A percentile compares a stretch with the other conserved stretches of the same genome.
Evolutionary conservation across 768 basidiomycete species (phyloP).

Genomic region (Russula virescens): DNA sequence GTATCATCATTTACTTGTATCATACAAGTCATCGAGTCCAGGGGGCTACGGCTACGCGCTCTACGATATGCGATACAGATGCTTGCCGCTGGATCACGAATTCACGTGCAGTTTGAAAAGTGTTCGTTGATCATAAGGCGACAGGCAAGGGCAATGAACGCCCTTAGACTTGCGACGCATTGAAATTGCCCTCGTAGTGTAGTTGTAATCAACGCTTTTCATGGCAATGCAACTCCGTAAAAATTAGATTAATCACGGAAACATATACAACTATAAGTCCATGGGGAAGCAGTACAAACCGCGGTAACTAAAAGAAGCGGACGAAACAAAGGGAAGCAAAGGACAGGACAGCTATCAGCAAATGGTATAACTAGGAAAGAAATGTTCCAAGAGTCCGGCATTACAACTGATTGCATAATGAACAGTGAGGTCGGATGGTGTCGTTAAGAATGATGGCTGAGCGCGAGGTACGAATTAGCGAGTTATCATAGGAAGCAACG

Average conservation of each 20-base stretch:
- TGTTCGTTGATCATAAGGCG: too few species aligned
- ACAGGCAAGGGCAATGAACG: too few species aligned
- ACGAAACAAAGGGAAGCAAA: neutral
- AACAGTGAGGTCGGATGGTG: slow-evolving; percentile 54
- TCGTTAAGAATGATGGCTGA: slow-evolving; percentile 59
- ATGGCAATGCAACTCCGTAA: slow-evolving; percentile 8
- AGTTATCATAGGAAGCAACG: neutral
- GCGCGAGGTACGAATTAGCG: slow-evolving; percentile 12
- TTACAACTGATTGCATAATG: slow-evolving; percentile 63
- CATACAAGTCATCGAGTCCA: too few species aligned
- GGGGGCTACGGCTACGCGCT: neutral
- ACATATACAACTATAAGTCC: slow-evolving; percentile 10
- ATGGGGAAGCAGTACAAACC: slow-evolving; percentile 1
- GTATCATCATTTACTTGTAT: neutral
- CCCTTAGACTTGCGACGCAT: neutral
- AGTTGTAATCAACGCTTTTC: neutral
- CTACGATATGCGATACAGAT: neutral
- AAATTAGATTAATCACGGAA: slow-evolving; percentile 10
- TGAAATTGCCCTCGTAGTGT: neutral
- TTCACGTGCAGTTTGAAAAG: too few species aligned
- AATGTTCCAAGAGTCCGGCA: slow-evolving; percentile 18
- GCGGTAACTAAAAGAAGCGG: neutral
- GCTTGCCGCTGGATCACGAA: too few species aligned
- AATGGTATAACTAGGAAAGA: slow-evolving; percentile 6
- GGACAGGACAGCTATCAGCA: slow-evolving; percentile 16